Evolutionary conservation across 2,329 filamentous ascomycete genomes (phyloP), one percentile per base, ranked within the genome.

Genomic region (Corynespora cassiicola): DNA sequence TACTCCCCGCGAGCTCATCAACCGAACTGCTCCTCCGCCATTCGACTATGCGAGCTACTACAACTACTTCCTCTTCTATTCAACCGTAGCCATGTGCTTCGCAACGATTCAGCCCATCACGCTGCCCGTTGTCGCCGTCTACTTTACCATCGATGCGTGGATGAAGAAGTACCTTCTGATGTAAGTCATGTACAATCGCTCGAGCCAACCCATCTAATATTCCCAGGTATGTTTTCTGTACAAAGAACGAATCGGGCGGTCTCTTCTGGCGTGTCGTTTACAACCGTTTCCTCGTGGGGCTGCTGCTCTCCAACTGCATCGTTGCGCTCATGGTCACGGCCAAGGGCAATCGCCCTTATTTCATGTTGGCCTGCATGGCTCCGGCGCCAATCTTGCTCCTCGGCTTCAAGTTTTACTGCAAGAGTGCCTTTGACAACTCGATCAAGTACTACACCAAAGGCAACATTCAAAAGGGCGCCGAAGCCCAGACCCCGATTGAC

Each of bases 21-120:
- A 96, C 66, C 81, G 94, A 61, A 96, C 91, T 1, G 94, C 94
- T 3, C 94, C 94, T 1, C 91, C 89, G 2, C 77, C 88, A 0
- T 96, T 99, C 65, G 91, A 97, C 54, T 97, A 96, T 61, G 90
- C 94, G 42, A 90, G 84, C 55, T 97, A 97, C 72, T 99, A 96
- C 79, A 97, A 96, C 69, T 97, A 95, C 68, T 96, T 96, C 69
- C 76, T 97, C 19, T 99, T 89, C 72, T 99, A 97, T 72, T 78
- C 87, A 16, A 96, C 92, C 0, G 88, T 97, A 20, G 87, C 90
- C 0, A 76, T 99, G 11, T 90, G 85, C 57, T 96, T 94, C 61
- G 84, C 86, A 2, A 83, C 85, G 2, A 77, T 97, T 35, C 94
- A 97, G 68, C 94, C 94, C 0, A 77, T 97, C 16, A 87, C 94